phyloP scores from a whole-genome alignment of 352 stramenopile species.

The Pythium monospermum region DNA sequence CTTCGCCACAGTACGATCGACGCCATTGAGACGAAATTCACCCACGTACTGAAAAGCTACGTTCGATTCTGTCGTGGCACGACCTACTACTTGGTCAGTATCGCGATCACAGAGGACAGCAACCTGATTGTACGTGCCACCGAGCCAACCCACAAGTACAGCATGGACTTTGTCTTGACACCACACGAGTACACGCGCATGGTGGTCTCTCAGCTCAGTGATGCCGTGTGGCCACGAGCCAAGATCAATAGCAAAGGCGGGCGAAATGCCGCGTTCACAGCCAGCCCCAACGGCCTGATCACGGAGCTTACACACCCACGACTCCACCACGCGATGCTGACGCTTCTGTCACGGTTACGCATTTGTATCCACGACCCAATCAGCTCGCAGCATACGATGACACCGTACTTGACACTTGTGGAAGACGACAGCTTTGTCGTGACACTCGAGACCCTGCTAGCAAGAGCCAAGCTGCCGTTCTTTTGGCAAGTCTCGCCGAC shows the following conservation, averaged over 20 bases:
- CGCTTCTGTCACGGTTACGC: conserved; percentile 31
- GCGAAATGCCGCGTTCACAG: conserved; percentile 16
- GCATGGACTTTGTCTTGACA: conserved; percentile 41
- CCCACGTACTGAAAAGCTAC: conserved; percentile 35
- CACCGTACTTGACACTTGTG: conserved; percentile 41
- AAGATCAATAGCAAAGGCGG: background rate
- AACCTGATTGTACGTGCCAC: conserved; percentile 35
- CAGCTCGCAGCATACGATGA: conserved; percentile 26
- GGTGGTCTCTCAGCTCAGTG: conserved; percentile 13
- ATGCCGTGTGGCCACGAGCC: conserved; percentile 10
- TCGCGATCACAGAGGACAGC: conserved; percentile 24
- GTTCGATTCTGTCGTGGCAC: conserved; percentile 34
- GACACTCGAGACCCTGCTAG: conserved; percentile 39
- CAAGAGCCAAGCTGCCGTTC: conserved; percentile 41
- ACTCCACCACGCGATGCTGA: conserved; percentile 29
- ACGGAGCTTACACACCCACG: conserved; percentile 31
- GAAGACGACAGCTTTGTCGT: conserved; percentile 48
- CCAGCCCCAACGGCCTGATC: conserved; percentile 29
- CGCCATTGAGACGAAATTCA: conserved; percentile 43
- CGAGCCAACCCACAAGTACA: conserved; percentile 56
- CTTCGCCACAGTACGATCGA: conserved; percentile 40
- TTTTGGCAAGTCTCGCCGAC: conserved; percentile 58
- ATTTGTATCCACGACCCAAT: conserved; percentile 15
- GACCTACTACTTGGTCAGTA: conserved; percentile 40
- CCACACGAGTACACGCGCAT: conserved; percentile 40